Percentiles rank a stretch among this genome's conserved stretches.
Evolutionary conservation across 495 filamentous ascomycete genomes (phyloP).

Genomic region (Neurospora sp.): DNA sequence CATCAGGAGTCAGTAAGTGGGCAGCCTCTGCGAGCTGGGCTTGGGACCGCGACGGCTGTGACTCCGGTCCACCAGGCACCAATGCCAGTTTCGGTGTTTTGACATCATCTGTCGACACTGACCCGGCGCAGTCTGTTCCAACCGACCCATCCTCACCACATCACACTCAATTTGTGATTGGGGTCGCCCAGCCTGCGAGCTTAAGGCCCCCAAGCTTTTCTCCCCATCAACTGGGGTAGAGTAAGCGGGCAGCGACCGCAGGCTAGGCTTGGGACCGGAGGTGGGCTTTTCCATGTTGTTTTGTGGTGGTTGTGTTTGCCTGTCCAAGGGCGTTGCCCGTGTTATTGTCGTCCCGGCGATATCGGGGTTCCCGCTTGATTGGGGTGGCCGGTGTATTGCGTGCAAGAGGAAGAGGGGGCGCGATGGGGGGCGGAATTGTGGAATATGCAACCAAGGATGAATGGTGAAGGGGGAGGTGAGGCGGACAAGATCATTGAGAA

Average conservation of each 20-base stretch:
- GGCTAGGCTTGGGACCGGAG: not conserved
- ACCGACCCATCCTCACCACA: not conserved
- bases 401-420: not conserved
- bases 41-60: not conserved
- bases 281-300: not conserved
- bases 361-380: not conserved
- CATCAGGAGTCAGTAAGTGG: not conserved
- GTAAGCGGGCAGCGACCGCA: not conserved
- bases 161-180: not conserved
- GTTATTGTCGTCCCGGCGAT: not conserved
- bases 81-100: not conserved
- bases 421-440: not conserved
- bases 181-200: not conserved
- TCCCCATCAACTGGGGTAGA: not conserved
- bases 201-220: not conserved
- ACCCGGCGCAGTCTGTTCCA: not conserved
- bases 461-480: not conserved
- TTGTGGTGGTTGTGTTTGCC: not conserved
- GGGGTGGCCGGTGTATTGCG: not conserved
- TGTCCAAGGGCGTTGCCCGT: not conserved
- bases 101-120: not conserved
- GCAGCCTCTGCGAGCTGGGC: not conserved
- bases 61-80: not conserved
- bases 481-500: not conserved
- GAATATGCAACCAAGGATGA: not conserved